Evolutionary conservation across 2,329 filamentous ascomycete genomes (phyloP), one percentile per base, ranked within the genome.

Genomic region (Penicillium sp.): DNA sequence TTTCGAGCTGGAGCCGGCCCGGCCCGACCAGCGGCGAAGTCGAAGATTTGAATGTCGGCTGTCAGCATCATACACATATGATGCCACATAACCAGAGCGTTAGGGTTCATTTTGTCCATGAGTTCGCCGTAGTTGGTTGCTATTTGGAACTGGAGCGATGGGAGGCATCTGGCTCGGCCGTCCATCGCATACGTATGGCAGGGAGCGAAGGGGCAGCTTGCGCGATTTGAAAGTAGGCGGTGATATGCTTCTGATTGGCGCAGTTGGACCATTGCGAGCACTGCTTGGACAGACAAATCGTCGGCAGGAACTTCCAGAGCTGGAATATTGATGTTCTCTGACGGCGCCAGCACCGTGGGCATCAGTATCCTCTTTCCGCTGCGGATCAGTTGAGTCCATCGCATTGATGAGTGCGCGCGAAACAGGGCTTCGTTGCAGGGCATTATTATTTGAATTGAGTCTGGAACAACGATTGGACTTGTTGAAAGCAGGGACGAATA

Each of bases 71-170:
- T 79, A 56, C 77, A 80, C 46, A 80, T 75, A 36, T 77, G 75
- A 55, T 82, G 79, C 80, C 80, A 82, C 30, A 80, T 72, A 3
- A 81, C 69, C 1, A 76, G 63, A 3, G 77, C 76, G 43, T 82
- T 82, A 2, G 80, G 71, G 45, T 79, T 78, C 20, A 78, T 69
- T 2, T 67, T 69, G 12, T 73, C 63, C 3, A 79, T 67, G 1
- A 70, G 67, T 18, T 76, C 71, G 26, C 75, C 71, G 29, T 79
- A 79, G 18, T 56, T 60, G 33, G 51, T 62, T 18, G 59, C 58
- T 3, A 70, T 61, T 34, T 72, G 67, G 7, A 65, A 53, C 49
- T 71, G 69, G 5, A 72, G 60, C 0, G 61, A 62, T 20, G 68
- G 63, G n/a, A 72, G 60, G 21, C 68, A 71, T 30, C 75, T 69